These are phyloP conservation scores for Hericium coralloides DNA, from an alignment of 768 basidiomycete species.

Conservation along the genomic window DNA sequence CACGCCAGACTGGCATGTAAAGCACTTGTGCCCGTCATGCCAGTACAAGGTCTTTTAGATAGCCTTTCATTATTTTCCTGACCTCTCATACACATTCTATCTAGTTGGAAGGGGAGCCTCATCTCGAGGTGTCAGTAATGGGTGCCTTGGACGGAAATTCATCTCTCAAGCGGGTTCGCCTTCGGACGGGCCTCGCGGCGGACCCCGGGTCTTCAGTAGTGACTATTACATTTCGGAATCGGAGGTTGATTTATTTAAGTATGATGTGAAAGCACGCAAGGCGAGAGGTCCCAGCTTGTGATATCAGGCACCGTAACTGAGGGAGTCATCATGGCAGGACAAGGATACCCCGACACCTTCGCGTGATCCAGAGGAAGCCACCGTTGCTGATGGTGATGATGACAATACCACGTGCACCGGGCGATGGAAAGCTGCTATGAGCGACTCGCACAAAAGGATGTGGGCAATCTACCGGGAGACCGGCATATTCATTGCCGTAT, in stretches of 20 bases:
- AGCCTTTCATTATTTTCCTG: too few relatives aligned
- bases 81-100: background rate
- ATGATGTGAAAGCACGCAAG: too few relatives aligned
- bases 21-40: background rate
- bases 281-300: too few relatives aligned
- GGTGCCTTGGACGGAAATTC: background rate
- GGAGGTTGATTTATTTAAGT: too few relatives aligned
- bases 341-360: too few relatives aligned
- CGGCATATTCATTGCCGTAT: background rate
- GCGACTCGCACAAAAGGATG: background rate
- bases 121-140: background rate
- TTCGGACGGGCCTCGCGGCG: background rate
- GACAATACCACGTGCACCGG: background rate
- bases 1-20: background rate
- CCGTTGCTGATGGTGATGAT: background rate
- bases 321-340: too few relatives aligned
- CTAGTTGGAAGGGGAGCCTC: background rate
- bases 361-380: background rate
- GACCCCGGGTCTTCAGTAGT: background rate
- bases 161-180: background rate
- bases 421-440: background rate
- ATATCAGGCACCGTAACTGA: background rate
- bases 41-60: background rate
- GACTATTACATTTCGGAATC: too few relatives aligned
- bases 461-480: background rate